phyloP scores from a whole-genome alignment of 495 filamentous ascomycete genomes.

The Choiromyces venosus region DNA sequence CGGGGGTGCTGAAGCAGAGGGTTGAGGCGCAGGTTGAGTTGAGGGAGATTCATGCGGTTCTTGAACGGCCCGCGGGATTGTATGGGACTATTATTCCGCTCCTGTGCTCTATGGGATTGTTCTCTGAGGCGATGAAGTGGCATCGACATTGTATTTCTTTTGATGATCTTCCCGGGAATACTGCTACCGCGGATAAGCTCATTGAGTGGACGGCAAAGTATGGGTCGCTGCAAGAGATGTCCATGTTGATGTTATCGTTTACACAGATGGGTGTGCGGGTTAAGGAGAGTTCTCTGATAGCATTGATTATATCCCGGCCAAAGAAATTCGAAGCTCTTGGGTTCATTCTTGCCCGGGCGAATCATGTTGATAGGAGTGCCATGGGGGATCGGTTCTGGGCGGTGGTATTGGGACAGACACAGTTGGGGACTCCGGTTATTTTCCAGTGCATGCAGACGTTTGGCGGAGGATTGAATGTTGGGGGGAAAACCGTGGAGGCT shows the following conservation, averaged over 20 bases:
- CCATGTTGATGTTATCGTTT: constrained; percentile 22
- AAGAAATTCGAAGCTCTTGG: constrained; percentile 32
- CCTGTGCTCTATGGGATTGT: constrained; percentile 22
- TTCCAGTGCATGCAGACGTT: constrained; percentile 29
- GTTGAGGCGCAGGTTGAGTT: constrained; percentile 14
- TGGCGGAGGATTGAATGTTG: constrained; percentile 25
- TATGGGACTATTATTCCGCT: constrained; percentile 28
- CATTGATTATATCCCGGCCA: constrained; percentile 20
- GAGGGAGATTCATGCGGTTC: constrained; percentile 23
- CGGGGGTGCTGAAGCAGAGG: constrained; percentile 6
- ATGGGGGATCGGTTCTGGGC: constrained; percentile 40
- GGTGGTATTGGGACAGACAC: constrained; percentile 10
- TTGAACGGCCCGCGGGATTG: constrained; percentile 18
- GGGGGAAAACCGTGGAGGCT: constrained; percentile 26
- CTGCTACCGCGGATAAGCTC: constrained; percentile 23
- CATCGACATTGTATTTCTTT: constrained; percentile 32
- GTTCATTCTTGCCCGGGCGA: constrained; percentile 30
- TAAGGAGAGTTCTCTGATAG: constrained; percentile 21
- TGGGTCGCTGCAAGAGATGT: constrained; percentile 23
- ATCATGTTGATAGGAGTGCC: constrained; percentile 11
- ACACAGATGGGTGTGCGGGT: constrained; percentile 15
- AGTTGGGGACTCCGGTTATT: constrained; percentile 15
- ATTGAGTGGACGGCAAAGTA: constrained; percentile 28
- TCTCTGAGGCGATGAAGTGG: constrained; percentile 32
- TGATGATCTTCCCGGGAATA: constrained; percentile 26